These are phyloP conservation scores for Viola odorata DNA, from an alignment of 345 rosid genomes.

Conservation along the genomic window DNA sequence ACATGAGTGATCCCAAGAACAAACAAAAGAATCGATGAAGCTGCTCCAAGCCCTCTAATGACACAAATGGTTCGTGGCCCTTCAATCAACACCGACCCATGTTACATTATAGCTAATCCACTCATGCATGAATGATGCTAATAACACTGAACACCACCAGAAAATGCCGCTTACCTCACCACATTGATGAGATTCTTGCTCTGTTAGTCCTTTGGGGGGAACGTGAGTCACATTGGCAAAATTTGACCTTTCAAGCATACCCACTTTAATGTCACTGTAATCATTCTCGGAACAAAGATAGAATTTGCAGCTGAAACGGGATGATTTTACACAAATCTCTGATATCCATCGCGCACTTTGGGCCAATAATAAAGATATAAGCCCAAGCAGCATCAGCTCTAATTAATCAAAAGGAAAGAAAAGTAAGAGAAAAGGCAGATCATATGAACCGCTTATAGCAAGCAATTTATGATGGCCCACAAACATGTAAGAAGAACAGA, in stretches of 20 bases:
- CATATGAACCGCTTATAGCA: not conserved
- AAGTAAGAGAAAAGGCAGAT: slow-evolving; percentile 9
- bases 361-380: slow-evolving; percentile 79
- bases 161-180: slow-evolving; percentile 48
- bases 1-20: slow-evolving; percentile 91
- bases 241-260: slow-evolving; percentile 33
- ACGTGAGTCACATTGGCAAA: slow-evolving; percentile 37
- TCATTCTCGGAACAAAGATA: slow-evolving; percentile 72
- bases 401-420: slow-evolving; percentile 16
- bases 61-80: slow-evolving; percentile 94
- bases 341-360: slow-evolving; percentile 93
- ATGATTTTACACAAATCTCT: slow-evolving; percentile 78
- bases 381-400: slow-evolving; percentile 98
- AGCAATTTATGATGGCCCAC: no score
- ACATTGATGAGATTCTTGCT: slow-evolving; percentile 47
- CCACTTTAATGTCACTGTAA: slow-evolving; percentile 32
- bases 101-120: not conserved
- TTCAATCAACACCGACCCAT: slow-evolving; percentile 20
- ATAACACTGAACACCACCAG: not conserved
- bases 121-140: not conserved
- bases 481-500: no score
- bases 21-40: slow-evolving; percentile 83
- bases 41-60: slow-evolving; percentile 75
- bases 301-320: slow-evolving; percentile 80
- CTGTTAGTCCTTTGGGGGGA: slow-evolving; percentile 50